Base-by-base conservation (phyloP, 1,284 basidiomycete genomes). In the Earliella scabrosa region DNA sequence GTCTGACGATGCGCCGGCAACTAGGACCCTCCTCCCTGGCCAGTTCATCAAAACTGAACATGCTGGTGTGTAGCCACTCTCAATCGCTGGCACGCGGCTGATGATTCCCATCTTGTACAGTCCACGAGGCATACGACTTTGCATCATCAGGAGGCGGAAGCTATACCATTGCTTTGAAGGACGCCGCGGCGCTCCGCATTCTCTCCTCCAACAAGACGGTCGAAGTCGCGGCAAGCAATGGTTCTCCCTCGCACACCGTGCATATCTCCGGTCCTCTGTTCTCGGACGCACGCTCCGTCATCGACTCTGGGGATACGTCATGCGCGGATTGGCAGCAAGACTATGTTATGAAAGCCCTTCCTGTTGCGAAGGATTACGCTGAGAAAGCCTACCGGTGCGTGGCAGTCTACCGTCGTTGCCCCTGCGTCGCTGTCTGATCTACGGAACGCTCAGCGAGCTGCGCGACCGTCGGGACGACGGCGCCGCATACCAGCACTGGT, bases 51-150 rank as follows among this genome's bases (percentile, higher is more conserved):
- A 66, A 7, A 66, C 79, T 27, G 69, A 70, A 48, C 79, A 80
- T 26, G 68, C 77, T 56, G 62, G 78, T 81, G 57, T 59, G 77
- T 71, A 18, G 6, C n/a, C 24, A 44, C 32, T 23, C 18, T 20
- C 11, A 27, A n/a, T 14, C 1, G 54, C 32, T 34, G 4, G 8
- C 8, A 23, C 4, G 18, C 14, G 11, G 9, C 26, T 46, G 21
- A 18, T 36, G 35, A 46, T 8, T 18, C 18, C 43, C 8, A 50
- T 18, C 41, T 35, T 23, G 21, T 21, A 13, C 45, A 81, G 79
- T 81, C 36, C 72, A 74, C n/a, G 60, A 71, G 46, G 73, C 77
- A 1, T 82, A 81, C 68, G 76, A 80, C 67, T 78, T 81, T 66
- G 75, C 75, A 21, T 34, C 60, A 6, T 66, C 74, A 6, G 76